Conservation (phyloP, 1,284 basidiomycete species). For the Inonotus hispidus region DNA sequence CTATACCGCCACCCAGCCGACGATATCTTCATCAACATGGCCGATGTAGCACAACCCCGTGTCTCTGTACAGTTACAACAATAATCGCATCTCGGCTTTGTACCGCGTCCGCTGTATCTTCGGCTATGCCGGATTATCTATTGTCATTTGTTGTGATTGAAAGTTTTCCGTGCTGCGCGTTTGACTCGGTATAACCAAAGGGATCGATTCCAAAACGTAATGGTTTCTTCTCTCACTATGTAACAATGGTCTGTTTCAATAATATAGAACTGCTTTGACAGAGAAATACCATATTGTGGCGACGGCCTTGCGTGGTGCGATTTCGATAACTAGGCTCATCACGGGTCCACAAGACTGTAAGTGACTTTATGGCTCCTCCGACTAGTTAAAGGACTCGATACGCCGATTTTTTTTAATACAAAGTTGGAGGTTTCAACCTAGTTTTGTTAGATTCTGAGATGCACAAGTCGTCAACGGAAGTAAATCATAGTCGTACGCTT, state of each 20-base stretch:
- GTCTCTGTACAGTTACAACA: conserved; percentile 56
- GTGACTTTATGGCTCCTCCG: too few relatives aligned
- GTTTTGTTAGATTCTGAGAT: too few relatives aligned
- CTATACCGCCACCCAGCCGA: conserved; percentile 90
- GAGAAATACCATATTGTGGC: too few relatives aligned
- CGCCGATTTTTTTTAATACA: too few relatives aligned
- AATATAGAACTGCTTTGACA: not conserved
- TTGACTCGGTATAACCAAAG: not conserved
- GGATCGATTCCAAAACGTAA: not conserved
- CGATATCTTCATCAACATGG: conserved; percentile 85
- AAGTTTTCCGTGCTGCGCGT: not conserved
- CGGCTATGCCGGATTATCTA: not conserved
- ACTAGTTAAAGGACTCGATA: too few relatives aligned
- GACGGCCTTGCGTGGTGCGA: too few relatives aligned
- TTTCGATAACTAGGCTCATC: too few relatives aligned
- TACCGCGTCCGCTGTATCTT: not conserved
- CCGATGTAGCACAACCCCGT: conserved; percentile 71
- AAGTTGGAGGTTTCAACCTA: too few relatives aligned
- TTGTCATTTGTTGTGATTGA: not conserved
- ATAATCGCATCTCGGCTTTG: not conserved
- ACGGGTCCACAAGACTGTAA: too few relatives aligned
- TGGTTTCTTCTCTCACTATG: not conserved
- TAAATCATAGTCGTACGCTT: too few relatives aligned
- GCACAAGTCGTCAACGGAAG: too few relatives aligned
- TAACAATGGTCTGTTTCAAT: not conserved